A percentile compares a stretch with the other conserved stretches of the same genome.
These are phyloP conservation scores for Rhizophagus clarus DNA, from an alignment of 192 early-diverging fungal genomes.

Conservation along the genomic window DNA sequence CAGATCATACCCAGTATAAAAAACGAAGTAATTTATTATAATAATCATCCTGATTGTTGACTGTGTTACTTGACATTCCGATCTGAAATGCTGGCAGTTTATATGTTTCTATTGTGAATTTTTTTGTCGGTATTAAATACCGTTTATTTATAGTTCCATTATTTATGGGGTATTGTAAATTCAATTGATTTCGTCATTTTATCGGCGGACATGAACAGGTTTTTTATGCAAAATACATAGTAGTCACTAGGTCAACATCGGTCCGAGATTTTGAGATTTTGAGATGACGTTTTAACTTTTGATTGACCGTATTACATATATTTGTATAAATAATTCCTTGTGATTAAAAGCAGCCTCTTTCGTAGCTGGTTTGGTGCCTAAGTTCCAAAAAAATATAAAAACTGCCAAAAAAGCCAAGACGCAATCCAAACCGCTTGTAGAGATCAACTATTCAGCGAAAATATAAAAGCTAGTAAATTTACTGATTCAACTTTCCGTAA, in stretches of 20 bases:
- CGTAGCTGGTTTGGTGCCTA: slow-evolving; percentile 11
- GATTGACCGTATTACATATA: background rate
- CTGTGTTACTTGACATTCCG: background rate
- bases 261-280: background rate
- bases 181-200: too few species aligned
- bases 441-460: background rate
- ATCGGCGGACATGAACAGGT: too few species aligned
- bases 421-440: background rate
- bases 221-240: too few species aligned
- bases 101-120: too few species aligned
- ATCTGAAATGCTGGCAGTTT: background rate
- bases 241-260: background rate
- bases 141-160: too few species aligned
- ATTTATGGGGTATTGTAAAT: too few species aligned
- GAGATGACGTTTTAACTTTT: background rate
- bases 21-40: background rate
- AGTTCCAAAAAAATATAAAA: slow-evolving; percentile 6
- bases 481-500: background rate
- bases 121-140: too few species aligned
- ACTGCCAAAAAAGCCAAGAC: slow-evolving; percentile 2
- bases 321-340: background rate
- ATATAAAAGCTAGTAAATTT: background rate
- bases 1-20: too few species aligned
- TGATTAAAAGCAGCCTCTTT: background rate
- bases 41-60: background rate